Percentiles rank a stretch among this genome's conserved stretches.
Evolutionary conservation across 441 rosid species (phyloP).

Genomic region (Adansonia grandidieri): DNA sequence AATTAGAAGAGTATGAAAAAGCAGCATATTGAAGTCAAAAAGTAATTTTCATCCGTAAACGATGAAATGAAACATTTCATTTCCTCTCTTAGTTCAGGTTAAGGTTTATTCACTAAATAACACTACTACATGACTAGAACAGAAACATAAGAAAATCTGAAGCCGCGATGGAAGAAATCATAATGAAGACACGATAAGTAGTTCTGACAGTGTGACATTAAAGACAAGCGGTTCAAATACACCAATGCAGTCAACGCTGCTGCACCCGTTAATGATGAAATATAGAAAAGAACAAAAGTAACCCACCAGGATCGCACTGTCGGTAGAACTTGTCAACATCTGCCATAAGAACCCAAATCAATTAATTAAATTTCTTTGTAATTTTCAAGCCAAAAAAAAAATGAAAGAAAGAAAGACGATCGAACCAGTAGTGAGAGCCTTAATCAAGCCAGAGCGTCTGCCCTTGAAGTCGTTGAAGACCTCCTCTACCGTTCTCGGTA

Average conservation of each 20-base stretch:
- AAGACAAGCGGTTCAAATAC: not conserved
- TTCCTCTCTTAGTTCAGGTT: not conserved
- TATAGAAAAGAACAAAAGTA: not conserved
- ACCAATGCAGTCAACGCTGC: slow-evolving; percentile 8
- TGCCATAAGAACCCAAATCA: slow-evolving; percentile 38
- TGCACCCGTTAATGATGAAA: not conserved
- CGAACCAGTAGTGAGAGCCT: not conserved
- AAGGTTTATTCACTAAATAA: not conserved
- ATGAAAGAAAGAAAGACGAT: not conserved
- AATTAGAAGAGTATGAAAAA: not conserved
- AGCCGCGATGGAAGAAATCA: not conserved
- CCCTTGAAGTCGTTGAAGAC: slow-evolving; percentile 1
- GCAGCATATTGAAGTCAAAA: not conserved
- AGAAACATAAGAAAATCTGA: not conserved
- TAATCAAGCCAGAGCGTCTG: slow-evolving; percentile 1
- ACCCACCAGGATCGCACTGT: slow-evolving; percentile 93
- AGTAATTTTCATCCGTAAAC: not conserved
- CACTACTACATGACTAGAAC: not conserved
- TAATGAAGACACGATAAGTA: not conserved
- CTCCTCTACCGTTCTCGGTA: not conserved
- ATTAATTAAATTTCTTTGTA: slow-evolving; percentile 17
- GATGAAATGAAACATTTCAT: not conserved
- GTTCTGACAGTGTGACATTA: not conserved
- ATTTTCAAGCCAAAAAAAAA: not conserved
- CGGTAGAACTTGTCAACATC: slow-evolving; percentile 90